Percentiles rank a stretch among this genome's conserved stretches.
Conservation (phyloP, 2,329 filamentous ascomycete species). For the Fusarium ambrosium region DNA sequence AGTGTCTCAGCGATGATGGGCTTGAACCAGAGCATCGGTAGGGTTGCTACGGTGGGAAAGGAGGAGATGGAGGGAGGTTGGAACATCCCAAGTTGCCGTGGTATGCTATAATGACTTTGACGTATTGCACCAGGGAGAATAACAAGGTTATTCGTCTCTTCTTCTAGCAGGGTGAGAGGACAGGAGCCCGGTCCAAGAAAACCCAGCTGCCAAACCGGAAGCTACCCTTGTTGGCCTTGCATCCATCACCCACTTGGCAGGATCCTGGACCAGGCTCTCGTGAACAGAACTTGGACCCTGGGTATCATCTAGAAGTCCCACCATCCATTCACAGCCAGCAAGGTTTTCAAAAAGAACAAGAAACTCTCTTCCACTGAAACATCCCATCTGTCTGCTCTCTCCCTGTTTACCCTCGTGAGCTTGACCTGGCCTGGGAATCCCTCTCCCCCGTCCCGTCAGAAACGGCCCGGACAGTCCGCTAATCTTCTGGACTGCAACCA, state of each 20-base stretch:
- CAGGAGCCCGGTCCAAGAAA: not conserved
- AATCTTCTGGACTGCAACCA: not conserved
- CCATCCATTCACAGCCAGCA: constrained; percentile 5
- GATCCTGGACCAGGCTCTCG: constrained; percentile 25
- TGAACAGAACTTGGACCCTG: constrained; percentile 42
- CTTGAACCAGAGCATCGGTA: constrained; percentile 11
- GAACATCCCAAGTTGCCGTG: not conserved
- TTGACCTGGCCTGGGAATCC: not conserved
- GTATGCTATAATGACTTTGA: not conserved
- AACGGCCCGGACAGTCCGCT: constrained; percentile 5
- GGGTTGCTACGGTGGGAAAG: not conserved
- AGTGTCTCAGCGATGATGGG: constrained; percentile 2
- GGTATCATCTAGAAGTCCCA: constrained; percentile 7
- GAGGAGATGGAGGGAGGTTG: not conserved
- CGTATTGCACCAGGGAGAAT: not conserved
- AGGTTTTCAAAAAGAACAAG: not conserved
- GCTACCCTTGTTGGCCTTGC: constrained; percentile 30
- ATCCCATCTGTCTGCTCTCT: not conserved
- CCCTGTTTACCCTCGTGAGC: not conserved
- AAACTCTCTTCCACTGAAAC: not conserved
- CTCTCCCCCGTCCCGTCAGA: not conserved
- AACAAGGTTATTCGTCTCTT: constrained; percentile 13
- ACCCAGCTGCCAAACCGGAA: constrained; percentile 38
- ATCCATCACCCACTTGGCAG: constrained; percentile 29
- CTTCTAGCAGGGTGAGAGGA: not conserved